Evolutionary conservation across 2,329 filamentous ascomycete genomes (phyloP).

Genomic region (Phyllosticta citriasiana): DNA sequence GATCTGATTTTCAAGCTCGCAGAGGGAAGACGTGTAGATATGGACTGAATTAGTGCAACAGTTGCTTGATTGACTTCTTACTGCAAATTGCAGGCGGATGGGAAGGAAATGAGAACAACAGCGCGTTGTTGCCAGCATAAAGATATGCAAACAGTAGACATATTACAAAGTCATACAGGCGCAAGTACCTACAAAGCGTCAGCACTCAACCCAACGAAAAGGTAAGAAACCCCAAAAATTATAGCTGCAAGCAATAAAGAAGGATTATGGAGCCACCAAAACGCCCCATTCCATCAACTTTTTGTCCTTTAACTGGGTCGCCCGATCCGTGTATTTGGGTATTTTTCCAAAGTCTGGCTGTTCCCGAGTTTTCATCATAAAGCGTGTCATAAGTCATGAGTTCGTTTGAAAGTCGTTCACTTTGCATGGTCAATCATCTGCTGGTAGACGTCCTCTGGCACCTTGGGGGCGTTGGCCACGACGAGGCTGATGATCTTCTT

Average conservation of each 20-base stretch:
- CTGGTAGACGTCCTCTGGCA: constrained; percentile 81
- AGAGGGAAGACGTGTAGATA: too few relatives aligned
- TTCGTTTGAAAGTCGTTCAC: constrained; percentile 29
- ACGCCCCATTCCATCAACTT: neutral
- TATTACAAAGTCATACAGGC: neutral
- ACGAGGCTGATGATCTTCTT: constrained; percentile 77
- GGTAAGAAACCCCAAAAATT: neutral
- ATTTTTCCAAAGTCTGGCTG: neutral
- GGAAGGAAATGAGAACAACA: too few relatives aligned
- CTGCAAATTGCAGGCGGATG: too few relatives aligned
- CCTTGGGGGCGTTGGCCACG: constrained; percentile 76
- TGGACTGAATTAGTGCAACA: neutral
- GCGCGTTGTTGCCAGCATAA: neutral
- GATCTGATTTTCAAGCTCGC: too few relatives aligned
- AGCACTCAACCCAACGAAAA: neutral
- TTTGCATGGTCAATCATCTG: constrained; percentile 84
- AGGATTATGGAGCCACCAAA: neutral
- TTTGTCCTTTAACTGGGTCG: neutral
- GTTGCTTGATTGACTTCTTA: neutral
- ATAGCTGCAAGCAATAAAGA: neutral
- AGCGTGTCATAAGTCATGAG: neutral
- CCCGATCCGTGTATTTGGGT: neutral
- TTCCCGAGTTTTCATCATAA: neutral
- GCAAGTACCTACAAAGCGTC: neutral
- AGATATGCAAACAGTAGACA: neutral